Base-by-base conservation (phyloP, 2,329 filamentous ascomycete genomes). In the Talaromyces atroroseus region DNA sequence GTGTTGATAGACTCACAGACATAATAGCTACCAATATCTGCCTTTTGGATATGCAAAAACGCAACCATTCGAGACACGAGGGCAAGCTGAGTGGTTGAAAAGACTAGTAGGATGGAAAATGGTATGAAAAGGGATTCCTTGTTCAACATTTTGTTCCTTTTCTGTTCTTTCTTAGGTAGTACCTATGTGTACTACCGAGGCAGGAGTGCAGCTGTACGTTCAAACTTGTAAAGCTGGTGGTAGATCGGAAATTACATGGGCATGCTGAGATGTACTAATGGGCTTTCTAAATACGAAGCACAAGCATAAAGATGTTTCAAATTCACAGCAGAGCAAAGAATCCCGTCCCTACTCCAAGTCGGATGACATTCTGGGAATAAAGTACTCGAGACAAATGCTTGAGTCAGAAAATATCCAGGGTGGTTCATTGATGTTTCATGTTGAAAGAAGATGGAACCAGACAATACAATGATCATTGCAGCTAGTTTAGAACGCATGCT, bases 41-140 rank as follows among this genome's bases (percentile, higher is more conserved):
- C 46, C 32, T 52, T 52, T 52, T 56, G 48, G 18, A 50, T 56
- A 12, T 56, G 48, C 42, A 56, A 34, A 38, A 56, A 56, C 3
- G 54, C 40, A 12, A 56, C 54, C 54, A 56, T 56, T 7, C 48
- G 54, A 20, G 54, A 56, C 26, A 56, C 54, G 12, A 56, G 48
- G n/a, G 54, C 47, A 32, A 56, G 54, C 44, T 56, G 48, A 14
- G 51, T 34, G 32, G 54, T 56, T 12, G 54, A 38, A 14, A 38
- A 45, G 40, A 56, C 26, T 23, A 56, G 48, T 18, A 56, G 48
- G 23, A 52, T 16, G n/a, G 42, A 34, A 34, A 46, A 56, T 26
- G 54, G 54, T 16, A 56, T 46, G 29, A 51, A 52, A 16, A 56
- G 54, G 14, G 14, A 38, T 20, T 12, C 46, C 24, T 51, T 51